Base-by-base conservation (phyloP, 2,329 filamentous ascomycete genomes). In the Microdochium bolleyi region DNA sequence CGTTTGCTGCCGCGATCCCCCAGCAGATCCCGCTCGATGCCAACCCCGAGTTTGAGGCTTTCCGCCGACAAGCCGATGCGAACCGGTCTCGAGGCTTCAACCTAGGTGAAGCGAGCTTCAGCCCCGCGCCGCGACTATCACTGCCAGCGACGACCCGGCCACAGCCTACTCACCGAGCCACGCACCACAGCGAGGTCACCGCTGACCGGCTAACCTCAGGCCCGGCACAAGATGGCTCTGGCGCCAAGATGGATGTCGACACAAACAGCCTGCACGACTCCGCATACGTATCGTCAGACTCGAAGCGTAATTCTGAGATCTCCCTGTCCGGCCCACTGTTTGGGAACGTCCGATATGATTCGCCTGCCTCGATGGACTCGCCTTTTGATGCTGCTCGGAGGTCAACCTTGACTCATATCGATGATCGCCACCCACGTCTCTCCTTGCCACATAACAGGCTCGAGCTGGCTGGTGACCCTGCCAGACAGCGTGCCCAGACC, bases 1-100 rank as follows among this genome's bases (percentile, higher is more conserved):
- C 85, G 0, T 88, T 87, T 51, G 81, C 78, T 21, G 80, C 84
- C 16, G 79, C 81, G 2, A 79, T 88, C 9, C 88, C 89, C 2
- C 83, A 83, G 56, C 79, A 85, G 57, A 72, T 90, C 7, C 80
- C 88, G 0, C 72, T 89, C 50, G 87, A 92, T 61, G 82, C 85
- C 32, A 91, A 92, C 61, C 81, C 87, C 7, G 85, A 91, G n/a
- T 92, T 88, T 57, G 89, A 92, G 65, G 86, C 87, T 2, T 92
- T 95, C 65, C 79, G 78, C 60, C 82, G 78, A 57, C 85, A 90
- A 62, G 80, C 83, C n/a, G 88, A 92, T 62, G 75, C 80, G 34
- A 85, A 84, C 59, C 70, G 72, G 46, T 69, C 72, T 49, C 73
- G 67, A 49, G 70, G 70, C 38, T 82, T 82, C 58, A 74, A 66